Evolutionary conservation across 1,284 basidiomycete genomes (phyloP).

Genomic region (Pyrrhoderma lamaoense): DNA sequence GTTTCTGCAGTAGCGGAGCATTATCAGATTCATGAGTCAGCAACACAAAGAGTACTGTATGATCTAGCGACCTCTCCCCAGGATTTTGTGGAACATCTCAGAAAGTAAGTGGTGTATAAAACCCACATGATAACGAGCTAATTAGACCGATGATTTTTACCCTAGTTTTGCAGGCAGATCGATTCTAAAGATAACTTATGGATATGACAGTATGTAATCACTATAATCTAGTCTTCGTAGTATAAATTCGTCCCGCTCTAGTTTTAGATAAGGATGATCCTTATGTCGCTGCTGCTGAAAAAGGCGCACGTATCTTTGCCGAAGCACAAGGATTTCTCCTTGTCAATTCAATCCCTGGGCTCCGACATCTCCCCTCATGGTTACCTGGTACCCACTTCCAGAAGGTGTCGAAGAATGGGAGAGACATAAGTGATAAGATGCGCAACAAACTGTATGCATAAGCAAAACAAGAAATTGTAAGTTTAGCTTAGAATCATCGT

Average conservation of each 20-base stretch:
- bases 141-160: neutral
- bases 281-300: constrained; percentile 14
- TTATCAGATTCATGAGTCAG: neutral
- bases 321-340: constrained; percentile 10
- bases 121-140: no score
- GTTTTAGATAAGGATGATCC: constrained; percentile 14
- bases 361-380: constrained; percentile 15
- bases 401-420: constrained; percentile 51
- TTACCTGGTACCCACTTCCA: constrained; percentile 25
- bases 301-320: constrained; percentile 2
- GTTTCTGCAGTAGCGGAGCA: neutral
- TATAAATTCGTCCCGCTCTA: no score
- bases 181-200: constrained; percentile 12
- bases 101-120: no score
- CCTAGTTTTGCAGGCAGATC: constrained; percentile 2
- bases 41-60: neutral
- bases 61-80: neutral
- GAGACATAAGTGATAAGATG: constrained; percentile 19
- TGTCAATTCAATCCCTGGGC: constrained; percentile 5
- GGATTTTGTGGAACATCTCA: neutral
- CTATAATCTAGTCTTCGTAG: no score
- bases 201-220: constrained; percentile 9
- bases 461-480: constrained; percentile 14
- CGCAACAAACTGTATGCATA: constrained; percentile 2
- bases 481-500: neutral